Evolutionary conservation across 2,329 filamentous ascomycete genomes (phyloP).

Genomic region (Xylaria polymorpha): DNA sequence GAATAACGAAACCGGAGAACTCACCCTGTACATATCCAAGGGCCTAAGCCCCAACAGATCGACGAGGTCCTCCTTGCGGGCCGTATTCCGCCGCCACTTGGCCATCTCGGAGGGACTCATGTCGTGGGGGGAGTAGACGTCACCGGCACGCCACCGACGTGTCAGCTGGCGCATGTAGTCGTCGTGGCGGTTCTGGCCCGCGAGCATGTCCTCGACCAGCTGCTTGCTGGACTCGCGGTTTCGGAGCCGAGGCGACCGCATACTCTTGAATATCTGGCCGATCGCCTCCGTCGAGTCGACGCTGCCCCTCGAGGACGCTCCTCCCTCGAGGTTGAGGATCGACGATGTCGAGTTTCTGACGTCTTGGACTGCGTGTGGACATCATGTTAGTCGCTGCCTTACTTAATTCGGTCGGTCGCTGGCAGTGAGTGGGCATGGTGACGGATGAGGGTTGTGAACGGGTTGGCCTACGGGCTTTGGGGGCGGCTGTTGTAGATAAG

Average conservation of each 20-base stretch:
- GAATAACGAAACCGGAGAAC: conserved; percentile 43
- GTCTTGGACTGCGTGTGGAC: conserved; percentile 39
- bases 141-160: conserved; percentile 79
- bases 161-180: conserved; percentile 73
- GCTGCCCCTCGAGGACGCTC: not conserved
- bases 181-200: conserved; percentile 55
- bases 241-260: conserved; percentile 6
- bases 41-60: conserved; percentile 85
- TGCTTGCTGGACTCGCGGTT: not conserved
- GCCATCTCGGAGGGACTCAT: conserved; percentile 79
- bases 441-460: not conserved
- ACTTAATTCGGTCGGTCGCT: not conserved
- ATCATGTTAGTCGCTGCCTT: not conserved
- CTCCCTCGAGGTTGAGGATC: conserved; percentile 44
- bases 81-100: conserved; percentile 76
- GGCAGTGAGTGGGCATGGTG: not conserved
- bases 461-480: conserved; percentile 42
- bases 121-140: conserved; percentile 92
- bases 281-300: conserved; percentile 35
- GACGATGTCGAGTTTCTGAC: conserved; percentile 37
- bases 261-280: conserved; percentile 36
- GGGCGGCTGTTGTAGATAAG: conserved; percentile 44
- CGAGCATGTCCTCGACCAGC: conserved; percentile 52
- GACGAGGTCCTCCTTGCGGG: conserved; percentile 75
- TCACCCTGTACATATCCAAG: conserved; percentile 86